These are phyloP conservation scores for Fusarium udum DNA, from an alignment of 2,329 filamentous ascomycete species.

Conservation along the genomic window DNA sequence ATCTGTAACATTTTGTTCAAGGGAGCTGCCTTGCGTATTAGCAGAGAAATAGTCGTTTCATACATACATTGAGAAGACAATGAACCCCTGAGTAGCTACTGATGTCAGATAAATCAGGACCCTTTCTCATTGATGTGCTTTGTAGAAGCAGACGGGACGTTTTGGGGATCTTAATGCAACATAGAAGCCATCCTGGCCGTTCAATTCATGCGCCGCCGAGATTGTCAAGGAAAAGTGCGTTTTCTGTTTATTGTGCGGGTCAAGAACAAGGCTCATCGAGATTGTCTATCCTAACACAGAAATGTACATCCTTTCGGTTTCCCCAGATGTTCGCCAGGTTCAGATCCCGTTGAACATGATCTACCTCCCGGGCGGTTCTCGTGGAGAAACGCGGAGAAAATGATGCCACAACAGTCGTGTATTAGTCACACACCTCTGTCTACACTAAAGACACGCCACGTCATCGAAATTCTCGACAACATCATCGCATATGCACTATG, in stretches of 20 bases:
- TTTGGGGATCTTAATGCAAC: neutral
- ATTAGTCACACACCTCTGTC: conserved; percentile 6
- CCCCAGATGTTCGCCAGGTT: conserved; percentile 15
- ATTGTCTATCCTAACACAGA: neutral
- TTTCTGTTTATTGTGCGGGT: conserved; percentile 3
- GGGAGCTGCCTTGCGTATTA: neutral
- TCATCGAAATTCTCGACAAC: neutral
- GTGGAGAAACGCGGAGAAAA: conserved; percentile 25
- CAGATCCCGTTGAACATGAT: conserved; percentile 21
- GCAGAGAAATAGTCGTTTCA: neutral
- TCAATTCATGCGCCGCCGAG: neutral
- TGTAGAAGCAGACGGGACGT: neutral
- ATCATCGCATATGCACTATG: conserved; percentile 1
- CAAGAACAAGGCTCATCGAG: conserved; percentile 10
- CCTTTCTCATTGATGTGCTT: neutral
- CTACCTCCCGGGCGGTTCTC: conserved; percentile 29
- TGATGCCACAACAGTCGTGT: neutral
- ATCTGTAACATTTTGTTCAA: neutral
- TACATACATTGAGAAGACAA: neutral
- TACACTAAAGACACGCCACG: neutral
- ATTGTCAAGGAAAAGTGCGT: conserved; percentile 7
- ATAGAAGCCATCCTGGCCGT: neutral
- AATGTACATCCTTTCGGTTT: neutral
- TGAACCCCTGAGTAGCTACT: neutral
- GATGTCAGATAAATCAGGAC: neutral